Evolutionary conservation across 345 rosid genomes (phyloP).

Genomic region (Eucalyptus leucophloia): DNA sequence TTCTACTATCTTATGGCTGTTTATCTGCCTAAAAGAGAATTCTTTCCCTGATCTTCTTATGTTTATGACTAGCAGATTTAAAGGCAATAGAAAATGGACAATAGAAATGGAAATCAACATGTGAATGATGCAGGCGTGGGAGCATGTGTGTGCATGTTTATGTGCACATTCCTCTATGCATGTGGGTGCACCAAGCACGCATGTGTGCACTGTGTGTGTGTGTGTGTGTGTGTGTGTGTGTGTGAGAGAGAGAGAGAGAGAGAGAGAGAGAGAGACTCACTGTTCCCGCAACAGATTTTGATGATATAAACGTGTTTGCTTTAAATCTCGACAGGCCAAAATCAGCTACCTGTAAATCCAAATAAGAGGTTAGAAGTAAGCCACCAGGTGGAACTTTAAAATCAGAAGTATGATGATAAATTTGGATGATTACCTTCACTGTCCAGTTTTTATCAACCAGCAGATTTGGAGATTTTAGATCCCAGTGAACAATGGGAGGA

Average conservation of each 20-base stretch:
- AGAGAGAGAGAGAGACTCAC: conserved; percentile 32
- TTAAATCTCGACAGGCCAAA: conserved; percentile 96
- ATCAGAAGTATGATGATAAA: background rate
- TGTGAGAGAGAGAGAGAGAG: background rate
- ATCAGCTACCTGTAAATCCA: conserved; percentile 63
- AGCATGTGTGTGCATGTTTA: background rate
- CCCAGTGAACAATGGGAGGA: conserved; percentile 98
- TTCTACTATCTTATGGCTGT: background rate
- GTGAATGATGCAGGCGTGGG: background rate
- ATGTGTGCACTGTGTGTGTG: rapidly evolving
- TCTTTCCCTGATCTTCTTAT: background rate
- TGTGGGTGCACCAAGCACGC: background rate
- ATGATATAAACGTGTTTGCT: conserved; percentile 77
- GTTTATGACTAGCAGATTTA: background rate
- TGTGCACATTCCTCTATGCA: background rate
- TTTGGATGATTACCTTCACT: conserved; percentile 46
- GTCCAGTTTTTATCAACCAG: conserved; percentile 97
- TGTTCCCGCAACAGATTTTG: conserved; percentile 97
- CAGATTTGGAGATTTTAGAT: conserved; percentile 88
- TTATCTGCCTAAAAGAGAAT: background rate
- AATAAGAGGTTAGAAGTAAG: background rate
- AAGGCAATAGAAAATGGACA: background rate
- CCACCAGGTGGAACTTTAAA: background rate
- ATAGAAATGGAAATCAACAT: background rate
- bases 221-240: background rate